phyloP scores from a whole-genome alignment of 2,329 filamentous ascomycete genomes.

The Aspergillus sojae region DNA sequence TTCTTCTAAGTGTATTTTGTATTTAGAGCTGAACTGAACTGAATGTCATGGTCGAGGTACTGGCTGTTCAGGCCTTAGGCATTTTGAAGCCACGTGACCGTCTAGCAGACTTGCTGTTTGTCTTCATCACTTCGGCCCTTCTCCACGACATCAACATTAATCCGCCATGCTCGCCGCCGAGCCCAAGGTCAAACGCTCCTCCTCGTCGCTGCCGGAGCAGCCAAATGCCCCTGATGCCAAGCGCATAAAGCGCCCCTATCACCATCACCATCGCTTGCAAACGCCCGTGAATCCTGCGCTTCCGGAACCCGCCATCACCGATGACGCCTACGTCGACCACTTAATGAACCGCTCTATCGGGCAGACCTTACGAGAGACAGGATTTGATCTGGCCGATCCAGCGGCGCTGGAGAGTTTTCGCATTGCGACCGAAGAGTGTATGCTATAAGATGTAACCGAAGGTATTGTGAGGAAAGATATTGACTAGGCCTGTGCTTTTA shows the following conservation, averaged over 20 bases:
- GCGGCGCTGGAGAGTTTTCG: slow-evolving; percentile 60
- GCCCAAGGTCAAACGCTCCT: slow-evolving; percentile 37
- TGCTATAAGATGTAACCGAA: slow-evolving; percentile 24
- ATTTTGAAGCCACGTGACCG: slow-evolving; percentile 26
- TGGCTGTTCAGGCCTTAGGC: slow-evolving; percentile 18
- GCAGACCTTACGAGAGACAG: slow-evolving; percentile 53
- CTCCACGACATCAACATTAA: slow-evolving; percentile 15
- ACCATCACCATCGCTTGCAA: slow-evolving; percentile 46
- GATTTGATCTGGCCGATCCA: slow-evolving; percentile 59
- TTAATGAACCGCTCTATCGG: slow-evolving; percentile 60
- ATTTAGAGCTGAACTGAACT: neutral
- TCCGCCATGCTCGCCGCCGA: slow-evolving; percentile 34
- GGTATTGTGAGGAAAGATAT: slow-evolving; percentile 10
- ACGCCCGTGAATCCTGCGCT: slow-evolving; percentile 34
- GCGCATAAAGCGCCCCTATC: slow-evolving; percentile 42
- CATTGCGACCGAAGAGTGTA: slow-evolving; percentile 62
- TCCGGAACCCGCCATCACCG: slow-evolving; percentile 47
- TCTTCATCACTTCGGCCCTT: slow-evolving; percentile 17
- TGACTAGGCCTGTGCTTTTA: slow-evolving; percentile 32
- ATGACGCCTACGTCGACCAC: slow-evolving; percentile 56
- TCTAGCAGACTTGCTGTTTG: slow-evolving; percentile 15
- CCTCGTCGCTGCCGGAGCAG: slow-evolving; percentile 24
- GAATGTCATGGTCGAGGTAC: neutral
- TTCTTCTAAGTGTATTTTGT: neutral
- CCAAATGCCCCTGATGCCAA: slow-evolving; percentile 30